Evolutionary conservation across 139 green algal genomes (phyloP).

Genomic region (Bryopsis sp.): DNA sequence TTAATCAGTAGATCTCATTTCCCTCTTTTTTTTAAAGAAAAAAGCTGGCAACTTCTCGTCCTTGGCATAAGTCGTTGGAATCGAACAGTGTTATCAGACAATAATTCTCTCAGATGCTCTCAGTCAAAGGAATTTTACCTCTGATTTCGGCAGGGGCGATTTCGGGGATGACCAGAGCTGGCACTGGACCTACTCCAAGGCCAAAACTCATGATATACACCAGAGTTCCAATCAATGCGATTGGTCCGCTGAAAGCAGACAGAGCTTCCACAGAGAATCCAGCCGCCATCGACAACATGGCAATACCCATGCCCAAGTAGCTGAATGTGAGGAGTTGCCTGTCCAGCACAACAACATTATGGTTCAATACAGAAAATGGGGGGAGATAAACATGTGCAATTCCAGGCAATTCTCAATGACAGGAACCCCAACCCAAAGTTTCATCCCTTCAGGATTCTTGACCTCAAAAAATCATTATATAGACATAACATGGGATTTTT

Average conservation of each 20-base stretch:
- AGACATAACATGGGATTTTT: too few relatives aligned
- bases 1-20: too few relatives aligned
- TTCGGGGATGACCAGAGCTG: conserved; percentile 83
- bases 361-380: too few relatives aligned
- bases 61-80: too few relatives aligned
- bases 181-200: conserved; percentile 82
- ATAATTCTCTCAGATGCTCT: neutral
- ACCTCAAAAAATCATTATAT: too few relatives aligned
- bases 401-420: conserved; percentile 10
- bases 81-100: too few relatives aligned
- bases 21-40: too few relatives aligned
- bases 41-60: too few relatives aligned
- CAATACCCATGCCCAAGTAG: conserved; percentile 63
- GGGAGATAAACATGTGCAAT: neutral
- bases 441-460: too few relatives aligned
- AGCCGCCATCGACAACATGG: conserved; percentile 62
- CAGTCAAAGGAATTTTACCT: conserved; percentile 53
- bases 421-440: too few relatives aligned
- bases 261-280: conserved; percentile 60
- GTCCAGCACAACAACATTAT: too few relatives aligned
- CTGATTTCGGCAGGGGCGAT: conserved; percentile 69
- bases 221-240: conserved; percentile 73
- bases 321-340: conserved; percentile 61
- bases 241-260: conserved; percentile 27
- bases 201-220: conserved; percentile 85